A percentile compares a stretch with the other conserved stretches of the same genome.
Evolutionary conservation across 2,329 filamentous ascomycete genomes (phyloP).

Genomic region (Aspergillus eucalypticola): DNA sequence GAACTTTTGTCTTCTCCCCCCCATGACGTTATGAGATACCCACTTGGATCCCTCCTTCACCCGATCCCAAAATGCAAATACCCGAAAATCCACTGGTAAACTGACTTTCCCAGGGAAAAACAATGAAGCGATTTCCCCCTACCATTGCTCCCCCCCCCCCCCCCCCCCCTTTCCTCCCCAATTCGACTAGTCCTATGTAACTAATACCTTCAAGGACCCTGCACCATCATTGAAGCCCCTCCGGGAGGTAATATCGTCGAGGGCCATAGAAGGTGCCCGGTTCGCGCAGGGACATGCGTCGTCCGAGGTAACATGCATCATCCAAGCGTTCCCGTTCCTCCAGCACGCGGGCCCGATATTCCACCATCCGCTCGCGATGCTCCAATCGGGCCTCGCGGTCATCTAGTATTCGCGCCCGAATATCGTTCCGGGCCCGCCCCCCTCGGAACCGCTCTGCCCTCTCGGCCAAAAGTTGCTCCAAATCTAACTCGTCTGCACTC

Average conservation of each 20-base stretch:
- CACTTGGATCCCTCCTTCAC: constrained; percentile 6
- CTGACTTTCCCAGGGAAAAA: constrained; percentile 1
- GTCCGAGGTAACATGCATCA: constrained; percentile 13
- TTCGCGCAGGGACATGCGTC: constrained; percentile 22
- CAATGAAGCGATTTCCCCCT: constrained; percentile 1
- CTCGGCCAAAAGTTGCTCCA: constrained; percentile 9
- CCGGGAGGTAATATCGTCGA: constrained; percentile 17
- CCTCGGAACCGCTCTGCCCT: constrained; percentile 8
- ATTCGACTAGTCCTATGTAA: not conserved
- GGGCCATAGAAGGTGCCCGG: constrained; percentile 14
- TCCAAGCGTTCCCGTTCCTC: constrained; percentile 23
- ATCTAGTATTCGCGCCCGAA: constrained; percentile 31
- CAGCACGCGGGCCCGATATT: constrained; percentile 22
- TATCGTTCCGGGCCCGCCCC: constrained; percentile 23
- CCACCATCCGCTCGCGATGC: constrained; percentile 26
- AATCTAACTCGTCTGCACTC: constrained; percentile 16
- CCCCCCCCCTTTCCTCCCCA: not conserved
- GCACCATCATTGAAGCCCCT: constrained; percentile 9
- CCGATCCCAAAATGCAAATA: constrained; percentile 4
- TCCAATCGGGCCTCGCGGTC: constrained; percentile 29
- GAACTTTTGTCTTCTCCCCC: not conserved
- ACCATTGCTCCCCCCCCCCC: not conserved
- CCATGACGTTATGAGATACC: constrained; percentile 11
- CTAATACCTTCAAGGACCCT: too few relatives aligned
- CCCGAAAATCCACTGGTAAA: constrained; percentile 6